These are phyloP conservation scores for Hypocrella siamensis DNA, from an alignment of 2,329 filamentous ascomycete species.

Conservation along the genomic window DNA sequence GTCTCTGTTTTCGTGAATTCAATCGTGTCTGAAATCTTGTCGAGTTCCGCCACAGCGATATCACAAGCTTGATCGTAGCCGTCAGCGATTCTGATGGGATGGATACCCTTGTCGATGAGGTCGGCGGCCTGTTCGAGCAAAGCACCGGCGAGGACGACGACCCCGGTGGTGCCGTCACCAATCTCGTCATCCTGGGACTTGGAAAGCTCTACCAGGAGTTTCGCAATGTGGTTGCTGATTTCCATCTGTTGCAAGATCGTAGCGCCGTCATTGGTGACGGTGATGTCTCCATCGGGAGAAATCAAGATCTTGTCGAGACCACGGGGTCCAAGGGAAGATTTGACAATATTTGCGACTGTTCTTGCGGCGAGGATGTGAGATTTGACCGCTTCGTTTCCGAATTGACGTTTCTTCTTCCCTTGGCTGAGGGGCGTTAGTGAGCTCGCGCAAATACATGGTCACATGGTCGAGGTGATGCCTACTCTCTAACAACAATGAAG, in stretches of 20 bases:
- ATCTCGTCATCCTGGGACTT: conserved; percentile 99
- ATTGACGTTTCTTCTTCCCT: conserved; percentile 92
- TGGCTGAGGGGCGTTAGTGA: conserved; percentile 42
- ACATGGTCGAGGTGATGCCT: conserved; percentile 22
- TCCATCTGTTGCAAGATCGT: conserved; percentile 98
- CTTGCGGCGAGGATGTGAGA: conserved; percentile 93
- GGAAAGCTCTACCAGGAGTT: conserved; percentile 89
- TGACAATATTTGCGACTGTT: conserved; percentile 93
- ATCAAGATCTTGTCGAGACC: conserved; percentile 99
- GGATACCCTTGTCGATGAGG: conserved; percentile 98
- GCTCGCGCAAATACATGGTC: conserved; percentile 1
- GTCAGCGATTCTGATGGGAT: conserved; percentile 96
- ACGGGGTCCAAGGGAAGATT: conserved; percentile 87
- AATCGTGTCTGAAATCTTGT: conserved; percentile 84
- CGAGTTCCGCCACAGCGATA: conserved; percentile 82
- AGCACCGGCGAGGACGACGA: conserved; percentile 88
- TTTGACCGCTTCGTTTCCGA: conserved; percentile 94
- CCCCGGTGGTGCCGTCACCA: conserved; percentile 93
- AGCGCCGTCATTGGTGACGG: conserved; percentile 96
- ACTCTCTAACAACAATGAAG: conserved; percentile 98
- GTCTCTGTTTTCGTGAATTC: conserved; percentile 69
- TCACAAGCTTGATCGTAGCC: conserved; percentile 97
- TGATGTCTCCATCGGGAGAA: conserved; percentile 96
- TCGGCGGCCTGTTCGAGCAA: conserved; percentile 93
- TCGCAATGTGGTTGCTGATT: conserved; percentile 95